A percentile compares a stretch with the other conserved stretches of the same genome.
phyloP scores from a whole-genome alignment of 129 eudicot genomes.

The Ambrosia trifida region DNA sequence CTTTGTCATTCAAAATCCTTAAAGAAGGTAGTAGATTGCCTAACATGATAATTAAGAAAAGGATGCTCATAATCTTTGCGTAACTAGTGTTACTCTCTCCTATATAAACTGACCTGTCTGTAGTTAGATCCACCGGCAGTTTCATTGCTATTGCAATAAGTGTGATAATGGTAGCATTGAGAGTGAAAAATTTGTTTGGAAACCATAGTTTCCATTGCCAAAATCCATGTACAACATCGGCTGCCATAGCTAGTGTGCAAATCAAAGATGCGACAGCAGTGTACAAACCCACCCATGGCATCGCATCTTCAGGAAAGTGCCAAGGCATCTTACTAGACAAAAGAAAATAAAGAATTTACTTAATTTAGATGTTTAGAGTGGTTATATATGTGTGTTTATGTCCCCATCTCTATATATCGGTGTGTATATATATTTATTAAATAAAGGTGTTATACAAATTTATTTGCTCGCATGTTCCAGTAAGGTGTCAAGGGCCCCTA shows the following conservation, averaged over 20 bases:
- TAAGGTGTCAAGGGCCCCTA: neutral
- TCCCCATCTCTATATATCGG: no score
- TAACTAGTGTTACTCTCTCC: neutral
- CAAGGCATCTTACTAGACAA: neutral
- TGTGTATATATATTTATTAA: no score
- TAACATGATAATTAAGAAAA: conserved; percentile 6
- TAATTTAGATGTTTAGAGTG: no score
- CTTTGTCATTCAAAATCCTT: neutral
- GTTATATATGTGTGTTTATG: no score
- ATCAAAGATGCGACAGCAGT: neutral
- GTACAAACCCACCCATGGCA: conserved; percentile 33
- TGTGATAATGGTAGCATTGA: conserved; percentile 10
- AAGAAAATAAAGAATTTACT: neutral
- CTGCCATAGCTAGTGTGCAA: conserved; percentile 29
- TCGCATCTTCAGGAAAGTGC: neutral
- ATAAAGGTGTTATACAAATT: no score
- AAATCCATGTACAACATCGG: neutral
- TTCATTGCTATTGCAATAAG: conserved; percentile 14
- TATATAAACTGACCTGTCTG: neutral
- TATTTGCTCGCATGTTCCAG: neutral
- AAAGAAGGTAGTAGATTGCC: conserved; percentile 5
- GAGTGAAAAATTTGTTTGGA: conserved; percentile 15
- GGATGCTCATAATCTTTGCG: neutral
- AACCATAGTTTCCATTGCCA: conserved; percentile 20
- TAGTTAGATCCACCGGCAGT: conserved; percentile 8